These are phyloP conservation scores for Termitomyces sp. DNA, from an alignment of 768 basidiomycete genomes.

Conservation along the genomic window DNA sequence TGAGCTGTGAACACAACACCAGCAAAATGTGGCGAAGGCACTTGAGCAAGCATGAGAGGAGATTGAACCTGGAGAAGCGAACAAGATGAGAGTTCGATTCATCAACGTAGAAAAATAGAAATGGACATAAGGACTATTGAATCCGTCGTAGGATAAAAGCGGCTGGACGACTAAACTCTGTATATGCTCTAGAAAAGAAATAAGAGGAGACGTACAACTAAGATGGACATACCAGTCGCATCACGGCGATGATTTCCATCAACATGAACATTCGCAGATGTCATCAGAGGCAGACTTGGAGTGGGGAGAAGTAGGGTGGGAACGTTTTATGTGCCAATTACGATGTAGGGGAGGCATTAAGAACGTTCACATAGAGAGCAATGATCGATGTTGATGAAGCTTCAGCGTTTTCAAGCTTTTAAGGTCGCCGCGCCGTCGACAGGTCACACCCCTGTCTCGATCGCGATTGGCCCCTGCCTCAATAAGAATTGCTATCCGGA, in stretches of 20 bases:
- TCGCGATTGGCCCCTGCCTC: background rate
- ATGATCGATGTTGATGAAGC: background rate
- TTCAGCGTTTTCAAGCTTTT: background rate
- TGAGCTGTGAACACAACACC: background rate
- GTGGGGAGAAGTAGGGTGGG: background rate
- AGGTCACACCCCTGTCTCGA: background rate
- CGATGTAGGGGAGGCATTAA: background rate
- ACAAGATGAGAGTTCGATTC: background rate
- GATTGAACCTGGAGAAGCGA: background rate
- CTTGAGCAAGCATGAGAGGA: background rate
- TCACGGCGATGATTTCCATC: background rate
- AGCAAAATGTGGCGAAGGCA: background rate
- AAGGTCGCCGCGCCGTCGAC: background rate
- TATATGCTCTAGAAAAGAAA: background rate
- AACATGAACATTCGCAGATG: background rate
- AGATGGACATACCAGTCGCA: background rate
- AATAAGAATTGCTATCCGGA: background rate
- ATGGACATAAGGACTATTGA: background rate
- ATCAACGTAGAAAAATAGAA: background rate
- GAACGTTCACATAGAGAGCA: background rate
- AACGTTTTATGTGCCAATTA: background rate
- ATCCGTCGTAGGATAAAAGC: background rate
- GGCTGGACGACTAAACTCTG: background rate
- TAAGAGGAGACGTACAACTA: background rate
- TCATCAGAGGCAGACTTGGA: background rate